Evolutionary conservation across 805 yeast species (phyloP), one percentile per base, ranked within the genome.

Genomic region (Candida cerambycidarum): DNA sequence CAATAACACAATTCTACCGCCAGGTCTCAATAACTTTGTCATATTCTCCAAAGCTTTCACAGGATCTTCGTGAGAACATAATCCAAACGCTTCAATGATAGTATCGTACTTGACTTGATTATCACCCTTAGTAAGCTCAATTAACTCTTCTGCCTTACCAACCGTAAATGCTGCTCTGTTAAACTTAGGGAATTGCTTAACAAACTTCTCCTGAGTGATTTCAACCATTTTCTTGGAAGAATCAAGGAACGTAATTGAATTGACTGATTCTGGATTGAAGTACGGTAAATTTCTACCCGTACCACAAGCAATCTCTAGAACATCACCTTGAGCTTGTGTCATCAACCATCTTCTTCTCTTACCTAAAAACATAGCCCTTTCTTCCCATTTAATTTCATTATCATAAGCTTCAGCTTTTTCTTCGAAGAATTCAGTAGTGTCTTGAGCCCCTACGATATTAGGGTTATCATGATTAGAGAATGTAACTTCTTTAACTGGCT

Each of bases 41-140:
- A 93, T 87, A 55, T 86, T 88, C 47, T 80, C 66, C 54, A 93
- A 68, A 0, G 96, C 95, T 45, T 67, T 69, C 1, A 86, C 89
- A 0, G 99, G 99, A 58, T 93, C 95, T 52, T 90, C 84, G 57
- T 93, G 97, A 0, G 98, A 90, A 65, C 99, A 93, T 35, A 93
- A 69, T 0, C 99, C 99, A 67, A 93, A 93, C 0, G 97, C 87
- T 63, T 93, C 98, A 37, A 87, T 75, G 17, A 93, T 84, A 0
- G 97, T 90, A 59, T 93, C 99, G 59, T 92, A 93, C 56, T 82
- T 82, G 46, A 84, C 73, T 16, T 59, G 44, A 3, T 53, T 45
- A 12, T 46, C 48, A 16, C 58, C 61, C 28, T 57, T 47, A 1
- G 89, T 80, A 34, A 89, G 58, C 2, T 77, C 69, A 2, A 78